Percentiles rank a stretch among this genome's conserved stretches.
Conservation (phyloP, 495 filamentous ascomycete genomes). For the Thermochaetoides thermophila region DNA sequence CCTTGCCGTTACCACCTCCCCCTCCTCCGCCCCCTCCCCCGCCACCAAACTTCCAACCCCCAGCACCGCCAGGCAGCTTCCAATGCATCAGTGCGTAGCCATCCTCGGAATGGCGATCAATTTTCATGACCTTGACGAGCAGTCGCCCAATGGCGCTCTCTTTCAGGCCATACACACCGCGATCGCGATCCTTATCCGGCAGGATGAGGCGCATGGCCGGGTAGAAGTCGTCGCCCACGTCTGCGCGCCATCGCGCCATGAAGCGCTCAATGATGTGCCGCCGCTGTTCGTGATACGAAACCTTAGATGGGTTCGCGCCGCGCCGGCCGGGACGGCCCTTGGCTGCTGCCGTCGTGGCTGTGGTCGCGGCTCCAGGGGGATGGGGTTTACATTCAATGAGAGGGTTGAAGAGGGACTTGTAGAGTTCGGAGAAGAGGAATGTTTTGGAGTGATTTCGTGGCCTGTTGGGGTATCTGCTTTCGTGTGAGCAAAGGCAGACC, state of each 20-base stretch:
- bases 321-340: slow-evolving; percentile 12
- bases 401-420: slow-evolving; percentile 67
- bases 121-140: slow-evolving; percentile 81
- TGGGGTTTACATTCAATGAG: slow-evolving; percentile 72
- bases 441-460: slow-evolving; percentile 68
- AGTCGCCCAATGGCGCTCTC: slow-evolving; percentile 82
- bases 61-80: slow-evolving; percentile 68
- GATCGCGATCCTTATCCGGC: slow-evolving; percentile 86
- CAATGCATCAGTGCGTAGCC: slow-evolving; percentile 76
- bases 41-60: slow-evolving; percentile 20
- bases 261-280: slow-evolving; percentile 81
- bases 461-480: slow-evolving; percentile 77
- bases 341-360: slow-evolving; percentile 36
- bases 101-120: slow-evolving; percentile 83
- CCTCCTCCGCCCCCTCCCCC: slow-evolving; percentile 45
- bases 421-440: slow-evolving; percentile 71
- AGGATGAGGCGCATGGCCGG: slow-evolving; percentile 84
- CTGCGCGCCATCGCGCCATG: slow-evolving; percentile 73
- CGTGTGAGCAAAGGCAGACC: too few relatives aligned
- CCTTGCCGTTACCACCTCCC: slow-evolving; percentile 55
- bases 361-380: too few relatives aligned
- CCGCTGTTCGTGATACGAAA: slow-evolving; percentile 68
- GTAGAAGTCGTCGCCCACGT: slow-evolving; percentile 85
- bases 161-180: slow-evolving; percentile 89
- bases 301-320: slow-evolving; percentile 37